Evolutionary conservation across 805 yeast genomes (phyloP), one percentile per base, ranked within the genome.

Genomic region (Saturnispora halmiae): DNA sequence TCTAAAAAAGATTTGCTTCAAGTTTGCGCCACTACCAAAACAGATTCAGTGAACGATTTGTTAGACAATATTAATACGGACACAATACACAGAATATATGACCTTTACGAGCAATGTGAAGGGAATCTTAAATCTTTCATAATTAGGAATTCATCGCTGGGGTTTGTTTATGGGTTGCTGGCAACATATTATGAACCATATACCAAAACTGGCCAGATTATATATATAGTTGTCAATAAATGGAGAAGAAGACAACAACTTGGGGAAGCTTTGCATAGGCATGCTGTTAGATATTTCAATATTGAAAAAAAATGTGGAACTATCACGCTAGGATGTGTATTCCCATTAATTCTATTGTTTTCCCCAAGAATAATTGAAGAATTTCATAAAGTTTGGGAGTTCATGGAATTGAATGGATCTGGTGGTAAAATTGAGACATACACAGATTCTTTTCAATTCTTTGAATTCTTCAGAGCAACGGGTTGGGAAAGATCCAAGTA

Each of bases 101-200:
- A 46, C 8, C 39, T 55, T 26, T 44, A 55, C 37, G 34, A 37
- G 18, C 50, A 47, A 3, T 41, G 58, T 7, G 37, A 52, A 7
- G 58, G 58, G 11, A 46, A 50, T 1, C 72, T 67, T 40, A 66
- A 63, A 42, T 72, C 73, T 53, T 75, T 75, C 55, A 72, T 76
- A 29, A 75, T 75, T 22, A 59, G 79, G 41, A 76, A 77, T 54
- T 69, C 79, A 7, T 64, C 75, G 15, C 63, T 73, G 40, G 73
- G 74, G 45, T 65, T 73, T 14, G 47, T 74, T 9, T 75, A 73
- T 49, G 82, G 82, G 4, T 55, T 75, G 18, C 61, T 72, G 4
- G 55, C 71, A 27, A 74, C 79, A 2, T 74, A 80, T 78, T 67
- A 66, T 4, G 64, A 66, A 33, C 63, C 56, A 21, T 45, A 53